These are phyloP conservation scores for Pyrus hybrid DNA, from an alignment of 331 rosid species.

Conservation along the genomic window DNA sequence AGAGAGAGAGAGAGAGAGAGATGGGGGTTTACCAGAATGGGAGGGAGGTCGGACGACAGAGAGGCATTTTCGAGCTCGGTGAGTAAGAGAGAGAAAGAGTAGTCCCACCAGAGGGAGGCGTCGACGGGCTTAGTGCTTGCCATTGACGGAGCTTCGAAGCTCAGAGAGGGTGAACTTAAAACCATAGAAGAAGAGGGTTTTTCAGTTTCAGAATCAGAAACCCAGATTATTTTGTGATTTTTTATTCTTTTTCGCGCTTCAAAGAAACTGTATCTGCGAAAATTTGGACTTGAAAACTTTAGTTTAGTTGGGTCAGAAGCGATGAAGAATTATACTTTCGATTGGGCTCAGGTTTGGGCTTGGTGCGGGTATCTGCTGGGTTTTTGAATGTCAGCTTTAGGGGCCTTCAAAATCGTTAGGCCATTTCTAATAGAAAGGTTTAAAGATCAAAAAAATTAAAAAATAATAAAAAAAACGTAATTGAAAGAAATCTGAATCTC, in stretches of 20 bases:
- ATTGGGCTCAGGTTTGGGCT: background rate
- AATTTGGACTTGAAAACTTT: no score
- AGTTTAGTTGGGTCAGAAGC: background rate
- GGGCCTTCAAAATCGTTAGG: no score
- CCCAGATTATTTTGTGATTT: background rate
- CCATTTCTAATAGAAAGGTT: no score
- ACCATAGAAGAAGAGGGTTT: slow-evolving; percentile 30
- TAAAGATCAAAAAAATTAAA: no score
- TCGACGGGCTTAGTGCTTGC: slow-evolving; percentile 49
- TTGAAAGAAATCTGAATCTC: no score
- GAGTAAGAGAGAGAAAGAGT: slow-evolving; percentile 56
- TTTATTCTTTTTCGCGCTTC: slow-evolving; percentile 2
- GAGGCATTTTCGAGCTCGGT: slow-evolving; percentile 67
- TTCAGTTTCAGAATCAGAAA: background rate
- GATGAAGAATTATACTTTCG: background rate
- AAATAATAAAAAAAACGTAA: no score
- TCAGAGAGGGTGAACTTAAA: slow-evolving; percentile 6
- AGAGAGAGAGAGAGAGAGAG: background rate
- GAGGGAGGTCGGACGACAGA: slow-evolving; percentile 58
- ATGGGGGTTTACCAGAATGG: slow-evolving; percentile 39
- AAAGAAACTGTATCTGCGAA: background rate
- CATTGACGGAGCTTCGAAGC: slow-evolving; percentile 32
- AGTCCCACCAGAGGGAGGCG: slow-evolving; percentile 91
- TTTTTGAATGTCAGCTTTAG: no score
- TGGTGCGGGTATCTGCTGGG: background rate